Evolutionary conservation across 2,329 filamentous ascomycete genomes (phyloP), one percentile per base, ranked within the genome.

Genomic region (Xylaria sp.): DNA sequence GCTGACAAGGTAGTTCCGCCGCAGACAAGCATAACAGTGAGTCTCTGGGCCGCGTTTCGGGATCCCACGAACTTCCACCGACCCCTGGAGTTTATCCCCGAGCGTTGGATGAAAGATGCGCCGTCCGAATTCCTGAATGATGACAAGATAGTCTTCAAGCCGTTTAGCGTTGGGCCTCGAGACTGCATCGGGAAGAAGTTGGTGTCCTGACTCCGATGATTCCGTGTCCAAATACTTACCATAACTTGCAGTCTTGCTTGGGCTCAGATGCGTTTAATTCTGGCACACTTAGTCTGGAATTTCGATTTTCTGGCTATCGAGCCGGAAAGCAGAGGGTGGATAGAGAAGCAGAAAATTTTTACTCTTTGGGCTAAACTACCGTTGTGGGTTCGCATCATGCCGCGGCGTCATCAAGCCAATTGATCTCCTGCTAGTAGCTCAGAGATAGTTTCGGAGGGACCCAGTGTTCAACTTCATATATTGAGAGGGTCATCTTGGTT

Each of bases 1-100:
- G 62, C 55, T 1, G 69, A 63, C 15, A 57, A 56, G 13, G 20
- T 62, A 6, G 46, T 72, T 13, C 71, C 71, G n/a, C 67, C 65
- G n/a, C 55, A 56, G 2, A 71, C 67, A 2, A 64, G 53, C 9
- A 39, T 72, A 5, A 45, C 46, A 13, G 36, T 68, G 18, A 57
- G 63, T 32, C 65, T 66, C 10, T 68, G 55, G 50, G 65, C 67
- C 0, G 52, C 65, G 4, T n/a, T 20, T n/a, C 30, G 55, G 23
- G 67, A 66, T 3, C 46, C 53, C 6, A 20, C 4, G 12, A 71
- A 71, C 46, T 72, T 68, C 23, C 62, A 64, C 23, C 41, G 50
- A 7, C 63, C 71, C 8, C 39, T 57, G 2, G 66, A 71, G 25
- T 72, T 71, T 50, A n/a, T 70, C 2, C 71, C 71, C 3, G 71